phyloP scores from a whole-genome alignment of 2,329 filamentous ascomycete species.

The Aotearoamyces nothofagi region DNA sequence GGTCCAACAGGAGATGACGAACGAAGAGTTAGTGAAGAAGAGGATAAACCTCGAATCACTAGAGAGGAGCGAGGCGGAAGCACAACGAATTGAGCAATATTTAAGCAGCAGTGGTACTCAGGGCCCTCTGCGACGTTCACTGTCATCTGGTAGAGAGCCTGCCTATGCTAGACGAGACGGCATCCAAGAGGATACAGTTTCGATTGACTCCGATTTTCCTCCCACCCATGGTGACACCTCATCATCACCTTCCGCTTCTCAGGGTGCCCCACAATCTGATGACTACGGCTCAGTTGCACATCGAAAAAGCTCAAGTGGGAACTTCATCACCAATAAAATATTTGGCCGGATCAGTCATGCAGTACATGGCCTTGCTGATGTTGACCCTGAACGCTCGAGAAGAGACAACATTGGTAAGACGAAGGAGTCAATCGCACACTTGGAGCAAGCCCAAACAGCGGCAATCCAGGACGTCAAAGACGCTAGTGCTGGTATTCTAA shows the following conservation, averaged over 20 bases:
- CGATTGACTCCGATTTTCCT: constrained; percentile 92
- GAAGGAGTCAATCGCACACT: constrained; percentile 66
- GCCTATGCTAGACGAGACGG: constrained; percentile 32
- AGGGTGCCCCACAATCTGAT: constrained; percentile 46
- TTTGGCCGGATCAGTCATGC: constrained; percentile 93
- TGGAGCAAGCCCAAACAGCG: constrained; percentile 82
- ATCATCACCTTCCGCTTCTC: constrained; percentile 55
- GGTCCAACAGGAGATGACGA: constrained; percentile 94
- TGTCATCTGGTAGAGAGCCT: constrained; percentile 36
- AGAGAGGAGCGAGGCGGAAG: constrained; percentile 88
- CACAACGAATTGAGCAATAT: constrained; percentile 86
- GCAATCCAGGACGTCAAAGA: constrained; percentile 88
- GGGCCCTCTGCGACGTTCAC: constrained; percentile 45
- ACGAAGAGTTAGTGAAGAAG: constrained; percentile 85
- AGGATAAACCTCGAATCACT: constrained; percentile 66
- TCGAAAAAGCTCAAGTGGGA: constrained; percentile 71
- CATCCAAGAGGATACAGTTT: constrained; percentile 63
- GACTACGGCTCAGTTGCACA: constrained; percentile 36
- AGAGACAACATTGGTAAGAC: constrained; percentile 94
- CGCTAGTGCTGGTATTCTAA: constrained; percentile 74
- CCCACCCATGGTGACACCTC: constrained; percentile 66
- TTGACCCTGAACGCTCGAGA: constrained; percentile 84
- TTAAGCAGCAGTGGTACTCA: constrained; percentile 58
- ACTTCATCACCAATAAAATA: constrained; percentile 83
- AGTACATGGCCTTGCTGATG: constrained; percentile 89